Evolutionary conservation across 169 alveolate genomes (phyloP).

Genomic region (Babesia bigemina): DNA sequence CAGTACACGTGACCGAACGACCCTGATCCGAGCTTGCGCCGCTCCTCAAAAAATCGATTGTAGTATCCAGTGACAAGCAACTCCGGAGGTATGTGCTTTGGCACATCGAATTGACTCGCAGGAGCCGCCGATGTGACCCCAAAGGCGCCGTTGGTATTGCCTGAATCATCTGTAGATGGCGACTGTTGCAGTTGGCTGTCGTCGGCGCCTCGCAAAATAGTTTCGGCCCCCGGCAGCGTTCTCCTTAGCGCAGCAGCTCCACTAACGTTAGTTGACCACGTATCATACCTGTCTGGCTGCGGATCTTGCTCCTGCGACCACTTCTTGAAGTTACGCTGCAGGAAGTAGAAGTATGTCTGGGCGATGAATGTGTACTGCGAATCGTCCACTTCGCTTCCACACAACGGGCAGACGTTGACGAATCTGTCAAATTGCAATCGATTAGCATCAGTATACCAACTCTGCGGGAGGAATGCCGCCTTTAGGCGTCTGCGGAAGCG

Average conservation of each 20-base stretch:
- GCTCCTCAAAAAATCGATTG: slow-evolving; percentile 75
- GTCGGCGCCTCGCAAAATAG: neutral
- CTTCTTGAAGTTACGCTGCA: slow-evolving; percentile 48
- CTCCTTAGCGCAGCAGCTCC: neutral
- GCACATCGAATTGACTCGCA: slow-evolving; percentile 15
- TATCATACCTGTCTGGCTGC: neutral
- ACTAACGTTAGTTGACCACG: neutral
- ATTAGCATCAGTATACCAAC: neutral
- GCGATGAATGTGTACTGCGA: slow-evolving; percentile 59
- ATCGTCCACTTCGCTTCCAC: slow-evolving; percentile 53
- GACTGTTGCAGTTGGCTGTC: neutral
- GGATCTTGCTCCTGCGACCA: neutral
- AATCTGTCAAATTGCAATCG: neutral
- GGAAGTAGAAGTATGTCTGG: slow-evolving; percentile 61
- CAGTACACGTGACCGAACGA: slow-evolving; percentile 80
- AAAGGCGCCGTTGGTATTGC: neutral
- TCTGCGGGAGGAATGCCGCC: slow-evolving; percentile 11
- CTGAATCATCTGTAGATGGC: neutral
- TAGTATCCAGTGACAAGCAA: slow-evolving; percentile 82
- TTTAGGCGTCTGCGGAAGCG: slow-evolving; percentile 31
- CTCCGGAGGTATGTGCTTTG: slow-evolving; percentile 73
- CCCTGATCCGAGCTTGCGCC: slow-evolving; percentile 79
- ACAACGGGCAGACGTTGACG: slow-evolving; percentile 51
- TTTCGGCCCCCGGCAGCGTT: slow-evolving; percentile 15
- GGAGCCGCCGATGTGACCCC: neutral